These are phyloP conservation scores for Trichoderma sp. DNA, from an alignment of 2,329 filamentous ascomycete genomes.

Conservation along the genomic window DNA sequence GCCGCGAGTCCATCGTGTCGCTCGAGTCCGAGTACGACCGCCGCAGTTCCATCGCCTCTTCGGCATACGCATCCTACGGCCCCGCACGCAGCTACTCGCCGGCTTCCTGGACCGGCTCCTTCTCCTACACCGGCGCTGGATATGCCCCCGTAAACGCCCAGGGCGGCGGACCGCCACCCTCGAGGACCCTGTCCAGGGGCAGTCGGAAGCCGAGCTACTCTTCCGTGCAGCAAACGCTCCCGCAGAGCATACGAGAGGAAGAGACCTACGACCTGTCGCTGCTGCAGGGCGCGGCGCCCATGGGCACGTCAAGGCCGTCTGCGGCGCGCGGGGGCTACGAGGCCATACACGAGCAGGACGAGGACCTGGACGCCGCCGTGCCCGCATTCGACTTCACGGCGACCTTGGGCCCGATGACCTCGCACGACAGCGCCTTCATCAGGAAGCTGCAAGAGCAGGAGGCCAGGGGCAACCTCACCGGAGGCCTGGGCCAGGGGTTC, in stretches of 20 bases:
- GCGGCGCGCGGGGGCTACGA: slow-evolving; percentile 39
- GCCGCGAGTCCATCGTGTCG: slow-evolving; percentile 33
- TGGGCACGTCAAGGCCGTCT: slow-evolving; percentile 34
- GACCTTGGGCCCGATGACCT: slow-evolving; percentile 49
- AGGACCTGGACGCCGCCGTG: slow-evolving; percentile 34
- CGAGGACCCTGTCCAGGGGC: slow-evolving; percentile 34
- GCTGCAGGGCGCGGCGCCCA: slow-evolving; percentile 46
- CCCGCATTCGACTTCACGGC: slow-evolving; percentile 51
- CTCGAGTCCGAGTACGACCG: slow-evolving; percentile 29
- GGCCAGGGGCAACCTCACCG: slow-evolving; percentile 57
- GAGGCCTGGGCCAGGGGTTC: slow-evolving; percentile 60
- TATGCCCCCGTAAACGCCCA: slow-evolving; percentile 37
- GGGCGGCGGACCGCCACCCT: slow-evolving; percentile 28
- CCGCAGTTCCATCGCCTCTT: slow-evolving; percentile 28
- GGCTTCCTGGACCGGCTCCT: slow-evolving; percentile 36
- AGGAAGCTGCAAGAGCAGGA: slow-evolving; percentile 55
- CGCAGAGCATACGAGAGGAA: slow-evolving; percentile 44
- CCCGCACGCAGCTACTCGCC: slow-evolving; percentile 32
- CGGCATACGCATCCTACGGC: slow-evolving; percentile 23
- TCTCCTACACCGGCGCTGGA: slow-evolving; percentile 34
- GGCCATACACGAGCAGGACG: slow-evolving; percentile 39
- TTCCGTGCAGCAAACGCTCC: slow-evolving; percentile 34
- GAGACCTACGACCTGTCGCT: slow-evolving; percentile 48
- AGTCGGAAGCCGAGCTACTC: slow-evolving; percentile 36
- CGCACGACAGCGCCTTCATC: slow-evolving; percentile 50